Conservation (phyloP, 306 rosid genomes). For the Glycine soja region DNA sequence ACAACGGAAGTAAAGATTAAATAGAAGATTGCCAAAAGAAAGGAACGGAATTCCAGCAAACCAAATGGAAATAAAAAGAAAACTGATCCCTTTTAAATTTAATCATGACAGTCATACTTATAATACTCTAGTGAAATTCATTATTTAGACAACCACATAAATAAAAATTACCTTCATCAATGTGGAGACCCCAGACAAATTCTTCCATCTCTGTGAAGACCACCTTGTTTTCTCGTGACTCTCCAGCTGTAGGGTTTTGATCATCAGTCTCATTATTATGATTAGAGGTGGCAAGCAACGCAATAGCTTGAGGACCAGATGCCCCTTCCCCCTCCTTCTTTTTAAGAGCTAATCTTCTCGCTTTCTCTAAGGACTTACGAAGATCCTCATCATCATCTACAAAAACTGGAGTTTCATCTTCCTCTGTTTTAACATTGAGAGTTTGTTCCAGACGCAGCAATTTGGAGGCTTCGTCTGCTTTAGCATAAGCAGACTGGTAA, state of each 20-base stretch:
- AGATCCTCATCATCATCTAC: slow-evolving; percentile 92
- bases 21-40: slow-evolving; percentile 20
- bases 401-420: slow-evolving; percentile 64
- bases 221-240: slow-evolving; percentile 80
- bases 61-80: background rate
- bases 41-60: slow-evolving; percentile 33
- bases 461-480: slow-evolving; percentile 92
- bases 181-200: slow-evolving; percentile 94
- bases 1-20: slow-evolving; percentile 15
- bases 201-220: slow-evolving; percentile 98
- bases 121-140: slow-evolving; percentile 12
- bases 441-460: slow-evolving; percentile 72
- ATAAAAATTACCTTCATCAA: slow-evolving; percentile 76
- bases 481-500: slow-evolving; percentile 84
- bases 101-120: slow-evolving; percentile 28
- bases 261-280: slow-evolving; percentile 60
- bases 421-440: slow-evolving; percentile 58
- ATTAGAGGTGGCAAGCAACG: slow-evolving; percentile 70
- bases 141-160: slow-evolving; percentile 12
- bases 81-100: background rate
- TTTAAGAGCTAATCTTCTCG: slow-evolving; percentile 78
- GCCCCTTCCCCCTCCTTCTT: slow-evolving; percentile 67
- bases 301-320: slow-evolving; percentile 82
- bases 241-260: slow-evolving; percentile 60
- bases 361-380: slow-evolving; percentile 80